A percentile compares a stretch with the other conserved stretches of the same genome.
Conservation (phyloP, 805 yeast genomes). For the Candida morakotiae region DNA sequence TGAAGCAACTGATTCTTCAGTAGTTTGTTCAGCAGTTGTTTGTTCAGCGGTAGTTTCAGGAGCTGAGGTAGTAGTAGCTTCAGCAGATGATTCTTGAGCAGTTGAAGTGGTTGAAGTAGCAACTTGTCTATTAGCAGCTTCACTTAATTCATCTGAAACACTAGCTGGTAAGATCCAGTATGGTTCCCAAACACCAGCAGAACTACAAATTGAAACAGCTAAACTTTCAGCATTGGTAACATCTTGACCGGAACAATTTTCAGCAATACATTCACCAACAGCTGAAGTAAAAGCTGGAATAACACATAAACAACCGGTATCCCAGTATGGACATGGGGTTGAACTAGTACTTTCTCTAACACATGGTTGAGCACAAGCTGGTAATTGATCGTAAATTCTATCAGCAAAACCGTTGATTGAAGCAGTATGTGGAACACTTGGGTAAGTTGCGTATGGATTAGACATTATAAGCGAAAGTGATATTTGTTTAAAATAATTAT, state of each 20-base stretch:
- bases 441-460: constrained; percentile 28
- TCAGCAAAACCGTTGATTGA: constrained; percentile 42
- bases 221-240: constrained; percentile 24
- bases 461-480: constrained; percentile 9
- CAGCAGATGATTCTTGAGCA: not conserved
- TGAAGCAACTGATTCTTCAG: constrained; percentile 15
- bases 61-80: not conserved
- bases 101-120: constrained; percentile 1
- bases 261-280: constrained; percentile 36
- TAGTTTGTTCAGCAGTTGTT: constrained; percentile 15
- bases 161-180: constrained; percentile 26
- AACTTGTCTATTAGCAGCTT: constrained; percentile 17
- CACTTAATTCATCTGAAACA: constrained; percentile 19
- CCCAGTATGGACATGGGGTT: constrained; percentile 46
- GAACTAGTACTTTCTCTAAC: constrained; percentile 26
- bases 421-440: constrained; percentile 34
- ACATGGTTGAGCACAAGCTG: constrained; percentile 35
- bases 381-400: constrained; percentile 27
- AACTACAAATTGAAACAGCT: constrained; percentile 32
- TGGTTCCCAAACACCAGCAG: constrained; percentile 29
- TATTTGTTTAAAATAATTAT: not conserved
- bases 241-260: constrained; percentile 30
- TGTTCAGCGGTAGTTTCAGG: constrained; percentile 5
- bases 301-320: constrained; percentile 43
- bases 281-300: constrained; percentile 30